Evolutionary conservation across 1,284 basidiomycete species (phyloP).

Genomic region (Leccinum ponderosum): DNA sequence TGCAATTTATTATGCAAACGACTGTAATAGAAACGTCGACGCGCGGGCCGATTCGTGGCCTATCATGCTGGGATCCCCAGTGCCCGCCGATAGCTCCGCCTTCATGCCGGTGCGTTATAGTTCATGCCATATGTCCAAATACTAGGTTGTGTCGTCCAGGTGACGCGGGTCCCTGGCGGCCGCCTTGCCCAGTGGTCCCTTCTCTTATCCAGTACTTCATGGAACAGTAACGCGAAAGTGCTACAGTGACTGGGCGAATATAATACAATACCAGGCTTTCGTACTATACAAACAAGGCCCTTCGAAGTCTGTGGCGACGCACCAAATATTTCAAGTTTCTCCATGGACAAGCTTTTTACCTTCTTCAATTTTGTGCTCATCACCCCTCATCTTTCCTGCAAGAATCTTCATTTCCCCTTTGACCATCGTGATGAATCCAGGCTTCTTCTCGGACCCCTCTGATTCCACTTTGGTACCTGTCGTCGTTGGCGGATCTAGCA

Average conservation of each 20-base stretch:
- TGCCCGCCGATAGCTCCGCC: background rate
- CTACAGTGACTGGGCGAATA: background rate
- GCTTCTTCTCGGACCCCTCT: conserved; percentile 29
- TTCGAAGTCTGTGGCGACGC: background rate
- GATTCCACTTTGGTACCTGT: background rate
- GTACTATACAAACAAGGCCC: conserved; percentile 5
- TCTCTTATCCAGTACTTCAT: background rate
- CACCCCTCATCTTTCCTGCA: conserved; percentile 43
- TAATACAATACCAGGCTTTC: conserved; percentile 5
- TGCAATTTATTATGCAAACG: background rate
- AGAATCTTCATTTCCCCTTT: conserved; percentile 48
- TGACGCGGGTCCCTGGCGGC: background rate
- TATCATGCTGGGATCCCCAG: background rate
- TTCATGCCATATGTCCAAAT: background rate
- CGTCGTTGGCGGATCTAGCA: background rate
- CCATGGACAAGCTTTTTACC: conserved; percentile 38
- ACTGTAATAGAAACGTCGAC: background rate
- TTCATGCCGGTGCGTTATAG: background rate
- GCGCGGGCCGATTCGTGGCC: background rate
- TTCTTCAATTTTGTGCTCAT: conserved; percentile 42
- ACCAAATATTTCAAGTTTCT: conserved; percentile 14
- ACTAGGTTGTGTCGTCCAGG: background rate
- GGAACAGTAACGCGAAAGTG: background rate
- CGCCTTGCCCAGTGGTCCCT: background rate
- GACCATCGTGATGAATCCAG: conserved; percentile 43